These are phyloP conservation scores for Agarophyton chilense DNA, from an alignment of 23 red algal genomes.

Conservation along the genomic window DNA sequence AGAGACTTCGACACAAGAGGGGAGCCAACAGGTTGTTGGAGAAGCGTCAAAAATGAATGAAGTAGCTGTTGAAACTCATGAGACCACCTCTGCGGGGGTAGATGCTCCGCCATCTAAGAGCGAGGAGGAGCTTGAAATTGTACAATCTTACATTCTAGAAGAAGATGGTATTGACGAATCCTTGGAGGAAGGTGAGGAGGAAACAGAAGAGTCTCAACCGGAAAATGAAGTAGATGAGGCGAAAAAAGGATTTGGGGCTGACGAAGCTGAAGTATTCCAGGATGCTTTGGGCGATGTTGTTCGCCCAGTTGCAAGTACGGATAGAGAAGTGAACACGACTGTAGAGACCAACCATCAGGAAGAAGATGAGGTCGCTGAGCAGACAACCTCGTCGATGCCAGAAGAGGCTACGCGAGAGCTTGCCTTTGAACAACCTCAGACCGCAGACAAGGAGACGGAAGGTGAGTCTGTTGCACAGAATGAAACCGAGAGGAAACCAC, in stretches of 20 bases:
- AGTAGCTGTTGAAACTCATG: background rate
- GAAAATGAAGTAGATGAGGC: background rate
- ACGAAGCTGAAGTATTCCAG: background rate
- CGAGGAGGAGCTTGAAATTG: conserved; percentile 12
- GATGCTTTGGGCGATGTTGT: conserved; percentile 14
- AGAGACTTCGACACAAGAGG: background rate
- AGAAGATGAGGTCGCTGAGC: background rate
- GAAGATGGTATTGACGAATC: background rate
- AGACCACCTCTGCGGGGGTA: background rate
- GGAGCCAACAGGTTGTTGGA: background rate
- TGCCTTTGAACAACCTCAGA: background rate
- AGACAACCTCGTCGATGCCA: background rate
- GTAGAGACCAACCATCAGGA: background rate
- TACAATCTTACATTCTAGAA: background rate
- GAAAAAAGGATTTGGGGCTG: background rate
- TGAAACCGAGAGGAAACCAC: background rate
- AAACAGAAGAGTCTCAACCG: background rate
- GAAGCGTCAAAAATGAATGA: background rate
- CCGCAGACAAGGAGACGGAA: background rate
- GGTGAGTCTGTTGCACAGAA: background rate
- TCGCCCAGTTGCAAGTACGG: background rate
- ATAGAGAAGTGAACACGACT: background rate
- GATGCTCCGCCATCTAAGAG: background rate
- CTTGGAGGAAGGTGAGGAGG: conserved; percentile 10
- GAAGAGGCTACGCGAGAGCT: background rate